Evolutionary conservation across 2,329 filamentous ascomycete genomes (phyloP).

Genomic region (Fonsecaea monophora): DNA sequence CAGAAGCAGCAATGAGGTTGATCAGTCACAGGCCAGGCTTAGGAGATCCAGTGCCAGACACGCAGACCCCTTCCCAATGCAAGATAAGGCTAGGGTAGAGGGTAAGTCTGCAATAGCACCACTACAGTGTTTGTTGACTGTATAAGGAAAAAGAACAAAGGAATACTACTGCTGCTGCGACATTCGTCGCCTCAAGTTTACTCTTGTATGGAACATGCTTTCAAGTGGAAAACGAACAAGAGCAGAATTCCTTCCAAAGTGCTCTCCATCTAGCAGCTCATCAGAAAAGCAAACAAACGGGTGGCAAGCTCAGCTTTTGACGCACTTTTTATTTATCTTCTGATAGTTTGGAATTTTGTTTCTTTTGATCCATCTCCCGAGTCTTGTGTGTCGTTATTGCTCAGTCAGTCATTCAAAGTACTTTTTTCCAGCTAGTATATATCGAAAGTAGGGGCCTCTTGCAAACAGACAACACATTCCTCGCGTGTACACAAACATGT

Average conservation of each 20-base stretch:
- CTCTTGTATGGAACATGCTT: not conserved
- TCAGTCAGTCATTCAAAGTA: not conserved
- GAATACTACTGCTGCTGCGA: not conserved
- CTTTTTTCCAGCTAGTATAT: not conserved
- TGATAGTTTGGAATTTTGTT: not conserved
- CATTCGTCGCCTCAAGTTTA: not conserved
- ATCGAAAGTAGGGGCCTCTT: not conserved
- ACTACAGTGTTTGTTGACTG: slow-evolving; percentile 26
- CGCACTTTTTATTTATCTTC: not conserved
- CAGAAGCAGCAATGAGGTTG: not conserved
- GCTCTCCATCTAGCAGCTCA: not conserved
- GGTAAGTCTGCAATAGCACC: not conserved
- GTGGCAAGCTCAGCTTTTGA: not conserved
- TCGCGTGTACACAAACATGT: not conserved
- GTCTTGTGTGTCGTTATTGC: not conserved
- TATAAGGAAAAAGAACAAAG: slow-evolving; percentile 13
- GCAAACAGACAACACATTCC: not conserved
- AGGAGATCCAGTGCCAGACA: not conserved
- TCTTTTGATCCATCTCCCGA: not conserved
- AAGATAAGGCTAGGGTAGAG: not conserved
- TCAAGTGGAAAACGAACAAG: not conserved
- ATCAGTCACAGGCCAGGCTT: not conserved
- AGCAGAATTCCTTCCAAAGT: not conserved
- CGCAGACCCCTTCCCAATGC: not conserved
- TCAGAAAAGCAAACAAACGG: not conserved